Evolutionary conservation across 495 filamentous ascomycete species (phyloP).

Genomic region (Trichodelitschia bisporula): DNA sequence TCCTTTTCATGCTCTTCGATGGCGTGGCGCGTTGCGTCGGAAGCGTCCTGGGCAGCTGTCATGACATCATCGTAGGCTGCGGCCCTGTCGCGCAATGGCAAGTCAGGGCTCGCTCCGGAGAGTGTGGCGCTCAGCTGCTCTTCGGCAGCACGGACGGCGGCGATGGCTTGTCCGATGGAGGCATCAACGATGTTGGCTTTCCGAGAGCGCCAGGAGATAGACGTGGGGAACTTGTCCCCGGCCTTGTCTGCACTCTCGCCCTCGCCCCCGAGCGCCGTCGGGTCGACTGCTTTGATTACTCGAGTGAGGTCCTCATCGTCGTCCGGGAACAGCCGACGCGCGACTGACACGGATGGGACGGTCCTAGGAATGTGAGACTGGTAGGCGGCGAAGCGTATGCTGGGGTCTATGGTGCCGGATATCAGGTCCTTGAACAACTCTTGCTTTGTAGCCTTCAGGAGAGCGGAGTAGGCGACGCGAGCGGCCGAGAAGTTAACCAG

Average conservation of each 20-base stretch:
- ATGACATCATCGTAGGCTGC: conserved; percentile 83
- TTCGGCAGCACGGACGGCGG: conserved; percentile 28
- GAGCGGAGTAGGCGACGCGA: conserved; percentile 55
- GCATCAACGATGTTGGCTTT: conserved; percentile 78
- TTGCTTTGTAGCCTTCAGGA: conserved; percentile 35
- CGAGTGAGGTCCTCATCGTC: conserved; percentile 27
- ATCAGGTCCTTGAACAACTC: conserved; percentile 73
- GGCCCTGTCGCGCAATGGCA: conserved; percentile 28
- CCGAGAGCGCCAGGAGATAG: conserved; percentile 71
- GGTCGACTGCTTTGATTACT: conserved; percentile 30
- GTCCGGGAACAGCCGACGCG: conserved; percentile 45
- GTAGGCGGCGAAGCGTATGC: conserved; percentile 83
- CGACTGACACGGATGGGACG: conserved; percentile 50
- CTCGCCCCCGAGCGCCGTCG: neutral
- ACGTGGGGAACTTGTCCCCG: conserved; percentile 39
- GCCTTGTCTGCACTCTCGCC: conserved; percentile 8
- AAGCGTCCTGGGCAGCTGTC: conserved; percentile 75
- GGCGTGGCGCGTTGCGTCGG: conserved; percentile 74
- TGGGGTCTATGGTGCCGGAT: conserved; percentile 69
- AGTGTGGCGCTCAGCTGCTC: conserved; percentile 32
- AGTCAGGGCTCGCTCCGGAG: conserved; percentile 21
- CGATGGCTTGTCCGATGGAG: conserved; percentile 55
- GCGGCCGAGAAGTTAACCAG: conserved; percentile 50
- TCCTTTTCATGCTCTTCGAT: conserved; percentile 75
- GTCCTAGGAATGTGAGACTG: conserved; percentile 65